Evolutionary conservation across 129 eudicot genomes (phyloP), one percentile per base, ranked within the genome.

Genomic region (Dittrichia graveolens): DNA sequence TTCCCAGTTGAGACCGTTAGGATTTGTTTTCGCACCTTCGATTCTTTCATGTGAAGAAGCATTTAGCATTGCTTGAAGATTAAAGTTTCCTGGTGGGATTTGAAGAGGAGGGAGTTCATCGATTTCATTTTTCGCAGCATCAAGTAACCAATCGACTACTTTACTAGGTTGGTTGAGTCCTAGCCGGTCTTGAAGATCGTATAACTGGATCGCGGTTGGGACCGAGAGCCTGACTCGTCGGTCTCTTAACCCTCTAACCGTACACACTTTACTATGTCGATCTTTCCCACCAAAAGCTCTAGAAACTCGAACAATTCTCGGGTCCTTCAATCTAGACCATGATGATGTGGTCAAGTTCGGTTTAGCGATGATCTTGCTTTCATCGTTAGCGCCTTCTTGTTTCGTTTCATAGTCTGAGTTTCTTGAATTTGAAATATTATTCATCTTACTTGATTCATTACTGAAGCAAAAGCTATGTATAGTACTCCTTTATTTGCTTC

Each of bases 221-320:
- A 92, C 91, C 0, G 97, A 92, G 8, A 92, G 89, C 77, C 97
- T 74, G 41, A 92, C 90, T n/a, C 97, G 72, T 11, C 97, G 71
- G 78, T 92, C 97, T 61, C 97, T 83, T 40, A 92, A 71, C 5
- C 97, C 97, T 65, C 85, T 79, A 61, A 93, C 96, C 2, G 98
- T 93, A 82, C 92, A 89, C 8, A 93, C 98, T 54, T 93, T 93
- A 82, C 98, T 92, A 69, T 92, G 98, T 61, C 98, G 71, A 78
- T 92, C 98, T 71, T 92, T 92, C 5, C 98, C 96, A 45, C 98
- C 96, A 62, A 80, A 89, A 0, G 95, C 91, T 48, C 92, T 82
- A 7, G 98, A 93, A 8, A 85, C 98, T 3, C 98, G 95, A 4
- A 93, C 96, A 6, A 93, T 85, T 62, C 98, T 63, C n/a, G 96